Conservation (phyloP, 2,329 filamentous ascomycete genomes). For the Nakataea oryzae region DNA sequence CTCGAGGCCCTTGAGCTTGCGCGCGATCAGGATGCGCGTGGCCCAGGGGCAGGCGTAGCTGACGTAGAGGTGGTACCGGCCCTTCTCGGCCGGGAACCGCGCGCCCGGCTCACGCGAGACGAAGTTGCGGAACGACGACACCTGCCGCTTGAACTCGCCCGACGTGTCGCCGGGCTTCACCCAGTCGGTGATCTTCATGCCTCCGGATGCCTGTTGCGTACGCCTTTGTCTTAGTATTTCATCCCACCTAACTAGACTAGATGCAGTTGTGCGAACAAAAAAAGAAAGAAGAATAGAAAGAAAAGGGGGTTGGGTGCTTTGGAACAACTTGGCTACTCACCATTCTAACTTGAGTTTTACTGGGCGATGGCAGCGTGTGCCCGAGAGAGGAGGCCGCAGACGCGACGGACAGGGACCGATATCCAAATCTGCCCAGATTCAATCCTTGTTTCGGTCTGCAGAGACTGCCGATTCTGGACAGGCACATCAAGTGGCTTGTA, state of each 20-base stretch:
- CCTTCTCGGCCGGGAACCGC: conserved; percentile 75
- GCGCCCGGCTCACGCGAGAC: conserved; percentile 64
- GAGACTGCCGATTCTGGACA: background rate
- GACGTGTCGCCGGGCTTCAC: conserved; percentile 65
- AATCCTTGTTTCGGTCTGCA: background rate
- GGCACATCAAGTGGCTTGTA: conserved; percentile 9
- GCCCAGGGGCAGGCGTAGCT: conserved; percentile 95
- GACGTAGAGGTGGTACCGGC: conserved; percentile 88
- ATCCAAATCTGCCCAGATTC: background rate
- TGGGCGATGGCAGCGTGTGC: background rate
- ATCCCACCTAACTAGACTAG: background rate
- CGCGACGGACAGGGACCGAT: background rate
- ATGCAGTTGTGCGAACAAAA: no score
- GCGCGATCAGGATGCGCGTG: conserved; percentile 75
- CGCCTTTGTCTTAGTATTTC: background rate
- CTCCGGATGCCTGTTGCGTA: conserved; percentile 4
- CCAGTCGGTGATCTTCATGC: conserved; percentile 66
- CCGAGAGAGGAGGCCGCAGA: background rate
- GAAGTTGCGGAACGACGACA: conserved; percentile 70
- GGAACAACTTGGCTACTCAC: conserved; percentile 3
- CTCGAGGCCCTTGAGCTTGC: conserved; percentile 85
- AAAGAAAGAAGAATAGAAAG: no score
- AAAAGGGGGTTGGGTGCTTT: background rate
- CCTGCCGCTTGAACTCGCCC: conserved; percentile 88
- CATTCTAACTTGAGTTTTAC: conserved; percentile 2